A percentile compares a stretch with the other conserved stretches of the same genome.
Evolutionary conservation across 768 basidiomycete genomes (phyloP).

Genomic region (Boletus fagicola): DNA sequence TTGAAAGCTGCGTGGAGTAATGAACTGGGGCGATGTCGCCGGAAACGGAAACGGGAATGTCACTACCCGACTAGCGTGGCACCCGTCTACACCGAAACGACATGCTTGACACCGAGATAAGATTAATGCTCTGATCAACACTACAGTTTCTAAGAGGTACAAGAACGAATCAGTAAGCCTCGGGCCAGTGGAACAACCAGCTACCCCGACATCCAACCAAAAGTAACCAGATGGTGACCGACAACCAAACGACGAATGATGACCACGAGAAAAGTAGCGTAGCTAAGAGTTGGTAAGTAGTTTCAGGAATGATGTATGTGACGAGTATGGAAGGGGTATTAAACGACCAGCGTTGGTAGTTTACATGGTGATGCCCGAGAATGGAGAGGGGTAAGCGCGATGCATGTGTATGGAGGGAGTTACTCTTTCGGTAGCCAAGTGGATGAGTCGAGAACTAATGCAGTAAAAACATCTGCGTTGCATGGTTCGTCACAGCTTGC

Average conservation of each 20-base stretch:
- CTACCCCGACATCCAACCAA: constrained; percentile 8
- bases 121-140: background rate
- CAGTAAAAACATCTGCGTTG: background rate
- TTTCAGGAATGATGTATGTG: constrained; percentile 15
- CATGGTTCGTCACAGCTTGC: background rate
- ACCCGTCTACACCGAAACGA: background rate
- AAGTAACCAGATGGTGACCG: constrained; percentile 5
- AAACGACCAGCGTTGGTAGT: constrained; percentile 29
- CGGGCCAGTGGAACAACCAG: constrained; percentile 7
- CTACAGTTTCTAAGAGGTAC: constrained; percentile 9
- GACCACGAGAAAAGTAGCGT: constrained; percentile 4
- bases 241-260: constrained; percentile 9
- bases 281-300: constrained; percentile 11
- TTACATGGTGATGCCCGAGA: constrained; percentile 6
- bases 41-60: constrained; percentile 10
- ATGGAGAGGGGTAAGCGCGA: background rate
- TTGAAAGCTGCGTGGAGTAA: background rate
- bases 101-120: background rate
- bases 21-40: constrained; percentile 7
- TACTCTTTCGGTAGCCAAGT: background rate
- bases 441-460: background rate
- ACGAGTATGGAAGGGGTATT: constrained; percentile 23
- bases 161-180: constrained; percentile 7
- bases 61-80: background rate
- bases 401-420: background rate